Conservation (phyloP, 2,329 filamentous ascomycete genomes). For the Exophiala bonariae region DNA sequence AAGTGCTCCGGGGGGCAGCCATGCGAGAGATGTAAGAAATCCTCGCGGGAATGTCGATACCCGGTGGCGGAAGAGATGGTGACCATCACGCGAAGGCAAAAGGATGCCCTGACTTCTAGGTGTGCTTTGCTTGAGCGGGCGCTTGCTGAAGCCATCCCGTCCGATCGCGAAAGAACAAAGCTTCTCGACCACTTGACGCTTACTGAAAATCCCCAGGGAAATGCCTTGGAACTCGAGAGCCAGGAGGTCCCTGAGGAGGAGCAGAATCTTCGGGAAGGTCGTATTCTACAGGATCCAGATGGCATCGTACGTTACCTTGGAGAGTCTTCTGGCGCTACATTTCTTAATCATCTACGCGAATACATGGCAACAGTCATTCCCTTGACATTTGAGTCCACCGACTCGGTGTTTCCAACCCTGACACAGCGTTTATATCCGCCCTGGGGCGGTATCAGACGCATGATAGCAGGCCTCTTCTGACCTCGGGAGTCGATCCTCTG, state of each 20-base stretch:
- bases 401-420: conserved; percentile 16
- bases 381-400: conserved; percentile 31
- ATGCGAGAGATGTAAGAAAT: conserved; percentile 47
- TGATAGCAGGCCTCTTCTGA: conserved; percentile 45
- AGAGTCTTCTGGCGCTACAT: conserved; percentile 52
- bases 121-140: conserved; percentile 42
- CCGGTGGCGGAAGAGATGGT: conserved; percentile 48
- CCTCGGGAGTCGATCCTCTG: conserved; percentile 41
- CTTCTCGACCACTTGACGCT: conserved; percentile 10
- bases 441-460: conserved; percentile 50
- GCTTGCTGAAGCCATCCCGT: conserved; percentile 19
- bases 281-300: conserved; percentile 46
- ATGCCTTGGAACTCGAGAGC: not conserved
- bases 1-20: conserved; percentile 55
- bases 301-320: conserved; percentile 50
- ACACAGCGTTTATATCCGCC: conserved; percentile 40
- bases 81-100: conserved; percentile 42
- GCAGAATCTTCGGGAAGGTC: conserved; percentile 31
- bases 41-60: conserved; percentile 50
- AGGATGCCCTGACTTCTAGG: conserved; percentile 43
- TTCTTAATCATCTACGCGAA: conserved; percentile 51
- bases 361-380: conserved; percentile 46
- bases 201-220: conserved; percentile 3
- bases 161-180: conserved; percentile 9
- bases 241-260: conserved; percentile 28